Evolutionary conservation across 2,329 filamentous ascomycete species (phyloP).

Genomic region (Helotiales sp.): DNA sequence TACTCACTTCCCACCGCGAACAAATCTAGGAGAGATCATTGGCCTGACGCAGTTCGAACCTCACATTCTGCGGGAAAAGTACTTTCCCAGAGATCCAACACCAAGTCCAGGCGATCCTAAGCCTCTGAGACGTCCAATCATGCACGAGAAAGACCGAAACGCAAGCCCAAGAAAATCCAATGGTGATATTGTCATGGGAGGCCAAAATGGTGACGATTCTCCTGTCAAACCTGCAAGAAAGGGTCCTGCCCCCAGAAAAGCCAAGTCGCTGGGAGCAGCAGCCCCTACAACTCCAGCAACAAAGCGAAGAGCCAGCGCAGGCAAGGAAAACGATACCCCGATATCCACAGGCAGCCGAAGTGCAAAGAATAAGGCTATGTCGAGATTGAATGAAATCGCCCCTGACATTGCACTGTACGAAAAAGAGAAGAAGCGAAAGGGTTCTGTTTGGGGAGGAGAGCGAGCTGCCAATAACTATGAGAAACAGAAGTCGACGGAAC

Average conservation of each 20-base stretch:
- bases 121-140: constrained; percentile 51
- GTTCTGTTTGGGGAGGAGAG: constrained; percentile 64
- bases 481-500: constrained; percentile 47
- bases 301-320: constrained; percentile 56
- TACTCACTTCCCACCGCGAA: constrained; percentile 83
- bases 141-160: constrained; percentile 50
- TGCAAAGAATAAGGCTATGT: constrained; percentile 84
- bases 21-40: constrained; percentile 90
- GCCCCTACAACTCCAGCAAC: constrained; percentile 55
- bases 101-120: constrained; percentile 51
- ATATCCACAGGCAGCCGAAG: constrained; percentile 78
- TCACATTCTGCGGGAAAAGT: constrained; percentile 63
- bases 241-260: constrained; percentile 19
- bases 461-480: constrained; percentile 64
- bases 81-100: constrained; percentile 57
- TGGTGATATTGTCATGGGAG: constrained; percentile 20
- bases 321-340: constrained; percentile 86
- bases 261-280: neutral
- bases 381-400: constrained; percentile 75
- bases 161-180: constrained; percentile 18
- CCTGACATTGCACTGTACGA: constrained; percentile 89
- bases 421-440: constrained; percentile 84
- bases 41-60: constrained; percentile 84
- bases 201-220: constrained; percentile 25
- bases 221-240: constrained; percentile 15